Conservation (phyloP, 2,329 filamentous ascomycete species). For the Taxawa tesnikishii region DNA sequence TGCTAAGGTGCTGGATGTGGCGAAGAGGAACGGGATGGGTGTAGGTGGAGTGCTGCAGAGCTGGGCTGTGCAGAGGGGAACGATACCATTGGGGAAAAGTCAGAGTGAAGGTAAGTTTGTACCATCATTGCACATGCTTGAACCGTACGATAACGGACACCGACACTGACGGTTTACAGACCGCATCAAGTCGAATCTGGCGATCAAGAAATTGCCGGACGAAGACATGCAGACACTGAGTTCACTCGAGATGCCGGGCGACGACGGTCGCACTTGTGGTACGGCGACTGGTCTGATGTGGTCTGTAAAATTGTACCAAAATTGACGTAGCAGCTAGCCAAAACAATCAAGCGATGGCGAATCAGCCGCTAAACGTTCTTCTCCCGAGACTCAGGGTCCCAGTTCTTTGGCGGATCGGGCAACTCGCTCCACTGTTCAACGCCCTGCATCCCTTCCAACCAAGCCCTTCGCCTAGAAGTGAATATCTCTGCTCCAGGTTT, state of each 20-base stretch:
- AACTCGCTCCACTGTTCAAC: too few relatives aligned
- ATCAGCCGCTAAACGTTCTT: too few relatives aligned
- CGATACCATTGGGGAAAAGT: constrained; percentile 42
- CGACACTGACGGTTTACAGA: too few relatives aligned
- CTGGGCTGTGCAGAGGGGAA: constrained; percentile 43
- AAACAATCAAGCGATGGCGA: background rate
- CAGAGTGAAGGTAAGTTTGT: background rate
- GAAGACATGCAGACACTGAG: constrained; percentile 26
- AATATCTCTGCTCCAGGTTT: too few relatives aligned
- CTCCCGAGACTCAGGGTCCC: too few relatives aligned
- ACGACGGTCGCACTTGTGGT: constrained; percentile 14
- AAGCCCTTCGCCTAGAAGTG: too few relatives aligned
- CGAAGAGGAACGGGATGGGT: constrained; percentile 50
- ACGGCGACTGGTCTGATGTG: constrained; percentile 7
- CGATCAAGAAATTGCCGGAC: constrained; percentile 19
- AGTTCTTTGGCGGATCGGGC: too few relatives aligned
- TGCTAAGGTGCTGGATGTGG: constrained; percentile 50
- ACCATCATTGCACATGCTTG: constrained; percentile 33
- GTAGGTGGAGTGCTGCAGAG: constrained; percentile 42
- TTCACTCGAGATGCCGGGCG: constrained; percentile 21
- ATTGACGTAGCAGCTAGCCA: constrained; percentile 2
- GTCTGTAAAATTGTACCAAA: constrained; percentile 12
- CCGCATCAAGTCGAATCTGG: constrained; percentile 27
- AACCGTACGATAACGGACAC: too few relatives aligned
- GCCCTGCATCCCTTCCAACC: too few relatives aligned